These are phyloP conservation scores for Perkinsus marinus DNA, from an alignment of 169 alveolate species.

Conservation along the genomic window DNA sequence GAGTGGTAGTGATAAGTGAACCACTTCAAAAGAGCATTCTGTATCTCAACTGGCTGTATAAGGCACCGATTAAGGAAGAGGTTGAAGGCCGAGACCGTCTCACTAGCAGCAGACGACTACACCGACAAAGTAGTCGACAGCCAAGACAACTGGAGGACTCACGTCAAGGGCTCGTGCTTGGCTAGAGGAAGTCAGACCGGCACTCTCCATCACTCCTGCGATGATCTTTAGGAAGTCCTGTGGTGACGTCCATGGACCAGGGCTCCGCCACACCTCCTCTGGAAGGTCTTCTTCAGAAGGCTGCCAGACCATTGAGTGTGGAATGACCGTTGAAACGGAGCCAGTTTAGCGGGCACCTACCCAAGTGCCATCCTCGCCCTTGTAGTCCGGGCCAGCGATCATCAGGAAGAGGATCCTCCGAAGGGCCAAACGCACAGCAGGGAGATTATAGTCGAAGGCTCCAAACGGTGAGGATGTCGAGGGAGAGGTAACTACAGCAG, in stretches of 20 bases:
- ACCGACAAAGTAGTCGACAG: no score
- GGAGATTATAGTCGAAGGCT: neutral
- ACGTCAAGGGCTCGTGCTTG: no score
- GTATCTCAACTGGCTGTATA: neutral
- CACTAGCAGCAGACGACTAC: neutral
- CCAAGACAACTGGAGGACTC: no score
- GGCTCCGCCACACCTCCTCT: no score
- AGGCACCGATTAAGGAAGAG: neutral
- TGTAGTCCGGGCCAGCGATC: neutral
- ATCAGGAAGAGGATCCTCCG: neutral
- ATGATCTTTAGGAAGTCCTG: no score
- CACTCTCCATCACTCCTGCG: no score
- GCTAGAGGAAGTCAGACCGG: no score
- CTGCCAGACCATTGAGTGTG: neutral
- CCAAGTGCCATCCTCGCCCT: neutral
- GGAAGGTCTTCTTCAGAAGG: neutral
- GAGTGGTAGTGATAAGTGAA: neutral
- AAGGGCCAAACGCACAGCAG: neutral
- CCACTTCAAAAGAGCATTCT: neutral
- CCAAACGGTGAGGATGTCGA: neutral
- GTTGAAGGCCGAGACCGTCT: neutral
- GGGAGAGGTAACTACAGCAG: neutral
- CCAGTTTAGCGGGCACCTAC: neutral
- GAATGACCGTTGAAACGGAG: neutral
- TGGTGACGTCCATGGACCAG: no score